phyloP scores from a whole-genome alignment of 768 basidiomycete genomes.

The Hygrophoropsis aurantiaca region DNA sequence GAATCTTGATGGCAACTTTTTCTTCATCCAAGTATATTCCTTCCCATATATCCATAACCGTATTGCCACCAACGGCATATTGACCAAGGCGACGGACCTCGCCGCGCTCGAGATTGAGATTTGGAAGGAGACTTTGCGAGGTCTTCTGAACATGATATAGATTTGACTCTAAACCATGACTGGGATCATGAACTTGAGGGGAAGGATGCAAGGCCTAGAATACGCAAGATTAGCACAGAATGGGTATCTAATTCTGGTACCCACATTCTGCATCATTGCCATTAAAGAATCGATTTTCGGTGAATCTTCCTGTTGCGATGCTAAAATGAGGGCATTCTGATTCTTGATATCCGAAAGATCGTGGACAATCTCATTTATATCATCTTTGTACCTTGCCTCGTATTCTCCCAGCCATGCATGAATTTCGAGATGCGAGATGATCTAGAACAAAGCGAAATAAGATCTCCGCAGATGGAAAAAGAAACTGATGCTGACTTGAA shows the following conservation, averaged over 20 bases:
- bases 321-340: constrained; percentile 34
- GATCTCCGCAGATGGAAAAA: constrained; percentile 6
- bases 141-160: constrained; percentile 49
- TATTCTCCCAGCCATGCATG: constrained; percentile 50
- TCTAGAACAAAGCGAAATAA: constrained; percentile 22
- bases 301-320: constrained; percentile 31
- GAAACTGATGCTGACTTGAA: constrained; percentile 47
- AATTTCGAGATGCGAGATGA: constrained; percentile 45
- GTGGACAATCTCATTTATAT: constrained; percentile 43
- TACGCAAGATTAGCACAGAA: too few relatives aligned
- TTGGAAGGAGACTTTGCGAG: constrained; percentile 47
- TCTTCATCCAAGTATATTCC: constrained; percentile 53
- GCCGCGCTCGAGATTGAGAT: constrained; percentile 49
- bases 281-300: constrained; percentile 42
- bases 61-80: constrained; percentile 50
- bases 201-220: constrained; percentile 12
- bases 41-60: constrained; percentile 55
- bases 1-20: constrained; percentile 57
- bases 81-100: constrained; percentile 53
- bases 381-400: constrained; percentile 34
- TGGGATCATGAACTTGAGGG: constrained; percentile 20
- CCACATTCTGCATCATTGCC: constrained; percentile 50
- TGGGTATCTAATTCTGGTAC: constrained; percentile 1
- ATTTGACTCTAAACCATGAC: constrained; percentile 47
- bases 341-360: constrained; percentile 46